Percentiles rank a stretch among this genome's conserved stretches.
phyloP scores from a whole-genome alignment of 305 asterid species.

The Fraxinus platypoda region DNA sequence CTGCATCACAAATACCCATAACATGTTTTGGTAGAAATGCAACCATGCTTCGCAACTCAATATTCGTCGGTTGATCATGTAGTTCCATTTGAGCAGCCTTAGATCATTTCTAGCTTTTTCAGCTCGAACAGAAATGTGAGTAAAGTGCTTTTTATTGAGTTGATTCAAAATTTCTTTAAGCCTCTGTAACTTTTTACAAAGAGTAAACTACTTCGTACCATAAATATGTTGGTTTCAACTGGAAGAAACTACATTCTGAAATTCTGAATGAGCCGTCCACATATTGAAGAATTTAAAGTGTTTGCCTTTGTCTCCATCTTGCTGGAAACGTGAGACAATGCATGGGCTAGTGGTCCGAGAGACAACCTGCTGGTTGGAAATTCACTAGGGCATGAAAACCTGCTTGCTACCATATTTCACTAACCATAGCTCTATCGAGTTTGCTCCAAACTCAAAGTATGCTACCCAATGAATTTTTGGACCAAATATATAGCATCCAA shows the following conservation, averaged over 20 bases:
- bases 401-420: no score
- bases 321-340: background rate
- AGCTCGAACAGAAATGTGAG: background rate
- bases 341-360: background rate
- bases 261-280: background rate
- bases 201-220: background rate
- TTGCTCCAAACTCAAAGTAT: background rate
- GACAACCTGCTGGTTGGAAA: background rate
- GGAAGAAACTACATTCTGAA: background rate
- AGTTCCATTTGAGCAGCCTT: background rate
- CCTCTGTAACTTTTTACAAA: background rate
- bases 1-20: background rate
- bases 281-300: background rate
- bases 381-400: background rate
- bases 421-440: background rate
- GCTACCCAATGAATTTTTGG: background rate
- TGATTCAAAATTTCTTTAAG: no score
- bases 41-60: background rate
- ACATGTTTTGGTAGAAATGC: background rate
- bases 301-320: background rate
- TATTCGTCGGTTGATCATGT: background rate
- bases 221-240: background rate
- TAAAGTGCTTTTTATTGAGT: no score
- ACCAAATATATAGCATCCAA: background rate
- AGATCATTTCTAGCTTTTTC: background rate